Base-by-base conservation (phyloP, 2,329 filamentous ascomycete species). In the Berkeleyomyces basicola region DNA sequence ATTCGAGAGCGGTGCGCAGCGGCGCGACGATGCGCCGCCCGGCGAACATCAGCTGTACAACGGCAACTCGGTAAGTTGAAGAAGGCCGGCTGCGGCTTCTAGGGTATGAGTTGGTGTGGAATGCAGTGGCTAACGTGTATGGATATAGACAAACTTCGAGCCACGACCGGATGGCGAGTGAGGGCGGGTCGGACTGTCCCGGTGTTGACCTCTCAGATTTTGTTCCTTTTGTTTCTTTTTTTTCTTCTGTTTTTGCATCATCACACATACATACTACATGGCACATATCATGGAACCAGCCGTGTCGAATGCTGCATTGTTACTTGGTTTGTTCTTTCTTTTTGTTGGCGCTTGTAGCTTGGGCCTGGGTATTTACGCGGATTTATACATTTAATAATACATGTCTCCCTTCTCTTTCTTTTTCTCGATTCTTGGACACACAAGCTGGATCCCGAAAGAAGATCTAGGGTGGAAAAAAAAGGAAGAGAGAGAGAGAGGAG, bases 41-140 rank as follows among this genome's bases (percentile, higher is more conserved):
- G 73, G 80, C 62, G 79, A 85, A 66, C 80, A 83, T 53, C 86
- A 95, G 69, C 81, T 95, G 57, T 96, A 96, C 70, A 96, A 96
- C 69, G 91, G 91, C 1, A 96, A 96, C 70, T 88, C 88, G 71
- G 88, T 91, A 77, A 73, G 82, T 75, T n/a, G 7, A 31, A 46
- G 43, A 23, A 23, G 23, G 23, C 23, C 23, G 23, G 23, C 43
- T 4, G 36, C 9, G 6, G 47, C 3, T 39, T 23, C 31, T 7
- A 2, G 39, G 3, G 7, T 39, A 7, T 59, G 23, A 23, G 23
- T 23, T 23, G 23, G 23, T 23, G 23, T 23, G 23, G 23, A 23
- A 23, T 23, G 23, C 23, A 58, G 4, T n/a, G 40, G 14, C 23
- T 16, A 37, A 10, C 16, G 33, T 58, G 31, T 59, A 10, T n/a